phyloP scores from a whole-genome alignment of 345 rosid genomes.

The Pistacia vera region DNA sequence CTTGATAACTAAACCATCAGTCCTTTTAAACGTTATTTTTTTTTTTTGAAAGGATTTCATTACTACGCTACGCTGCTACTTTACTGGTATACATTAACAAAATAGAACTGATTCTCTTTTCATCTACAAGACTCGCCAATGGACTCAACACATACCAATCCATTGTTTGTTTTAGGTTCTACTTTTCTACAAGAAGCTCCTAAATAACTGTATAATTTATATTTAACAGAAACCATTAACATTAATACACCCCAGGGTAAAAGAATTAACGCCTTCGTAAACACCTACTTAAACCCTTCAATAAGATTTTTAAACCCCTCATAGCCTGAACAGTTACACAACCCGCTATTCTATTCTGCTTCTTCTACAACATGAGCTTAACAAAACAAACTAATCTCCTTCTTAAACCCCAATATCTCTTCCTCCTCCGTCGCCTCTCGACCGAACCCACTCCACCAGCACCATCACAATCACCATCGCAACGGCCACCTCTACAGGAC shows the following conservation, averaged over 20 bases:
- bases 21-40: not conserved
- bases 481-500: constrained; percentile 9
- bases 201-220: constrained; percentile 13
- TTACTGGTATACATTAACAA: constrained; percentile 7
- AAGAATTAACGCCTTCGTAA: too few relatives aligned
- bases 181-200: constrained; percentile 14
- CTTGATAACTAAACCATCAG: not conserved
- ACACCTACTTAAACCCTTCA: too few relatives aligned
- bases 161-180: constrained; percentile 27
- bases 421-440: constrained; percentile 35
- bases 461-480: not conserved
- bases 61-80: not conserved
- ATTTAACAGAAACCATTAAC: not conserved
- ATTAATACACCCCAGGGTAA: too few relatives aligned
- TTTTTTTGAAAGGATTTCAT: not conserved
- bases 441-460: constrained; percentile 16
- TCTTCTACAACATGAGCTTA: constrained; percentile 6
- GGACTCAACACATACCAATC: constrained; percentile 22
- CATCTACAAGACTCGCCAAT: constrained; percentile 22
- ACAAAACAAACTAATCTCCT: constrained; percentile 31
- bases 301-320: too few relatives aligned
- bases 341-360: too few relatives aligned
- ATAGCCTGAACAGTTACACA: too few relatives aligned
- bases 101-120: constrained; percentile 10
- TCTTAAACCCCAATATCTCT: constrained; percentile 10